Conservation (phyloP, 352 stramenopile species). For the Peronospora belbahrii region DNA sequence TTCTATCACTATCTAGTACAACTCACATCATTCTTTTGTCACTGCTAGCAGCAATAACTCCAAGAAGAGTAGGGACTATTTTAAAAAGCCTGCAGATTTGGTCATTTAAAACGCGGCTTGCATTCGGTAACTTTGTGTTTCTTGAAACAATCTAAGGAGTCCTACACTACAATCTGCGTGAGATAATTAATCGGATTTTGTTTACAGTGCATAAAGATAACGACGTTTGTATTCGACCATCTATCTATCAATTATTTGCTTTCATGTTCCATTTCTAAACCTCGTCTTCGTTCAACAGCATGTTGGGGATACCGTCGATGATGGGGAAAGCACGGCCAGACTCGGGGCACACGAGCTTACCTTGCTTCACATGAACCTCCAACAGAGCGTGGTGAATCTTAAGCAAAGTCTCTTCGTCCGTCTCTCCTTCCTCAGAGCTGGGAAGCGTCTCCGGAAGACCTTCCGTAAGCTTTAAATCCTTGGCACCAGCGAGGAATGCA, state of each 20-base stretch:
- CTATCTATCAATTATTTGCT: conserved; percentile 24
- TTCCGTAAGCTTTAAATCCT: conserved; percentile 58
- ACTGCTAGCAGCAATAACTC: conserved; percentile 27
- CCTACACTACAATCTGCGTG: neutral
- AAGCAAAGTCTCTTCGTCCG: conserved; percentile 67
- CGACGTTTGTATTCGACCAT: conserved; percentile 24
- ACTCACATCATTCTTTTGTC: neutral
- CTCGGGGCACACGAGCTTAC: conserved; percentile 93
- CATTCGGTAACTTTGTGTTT: conserved; percentile 1
- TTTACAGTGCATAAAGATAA: neutral
- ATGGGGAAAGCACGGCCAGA: conserved; percentile 94
- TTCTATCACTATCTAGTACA: neutral
- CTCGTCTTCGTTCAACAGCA: conserved; percentile 90
- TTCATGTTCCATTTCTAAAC: conserved; percentile 36
- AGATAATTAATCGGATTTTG: neutral
- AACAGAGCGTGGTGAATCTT: conserved; percentile 87
- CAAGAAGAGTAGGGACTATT: conserved; percentile 27
- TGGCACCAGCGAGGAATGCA: conserved; percentile 75
- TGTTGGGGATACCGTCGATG: conserved; percentile 96
- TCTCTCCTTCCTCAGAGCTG: conserved; percentile 26
- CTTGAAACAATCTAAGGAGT: neutral
- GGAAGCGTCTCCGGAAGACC: conserved; percentile 53
- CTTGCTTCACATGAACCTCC: conserved; percentile 95
- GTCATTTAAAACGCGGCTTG: conserved; percentile 37
- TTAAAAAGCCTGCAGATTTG: conserved; percentile 55